Evolutionary conservation across 176 grass and related monocot genomes (phyloP).

Genomic region (Hyparrhenia diplandra): DNA sequence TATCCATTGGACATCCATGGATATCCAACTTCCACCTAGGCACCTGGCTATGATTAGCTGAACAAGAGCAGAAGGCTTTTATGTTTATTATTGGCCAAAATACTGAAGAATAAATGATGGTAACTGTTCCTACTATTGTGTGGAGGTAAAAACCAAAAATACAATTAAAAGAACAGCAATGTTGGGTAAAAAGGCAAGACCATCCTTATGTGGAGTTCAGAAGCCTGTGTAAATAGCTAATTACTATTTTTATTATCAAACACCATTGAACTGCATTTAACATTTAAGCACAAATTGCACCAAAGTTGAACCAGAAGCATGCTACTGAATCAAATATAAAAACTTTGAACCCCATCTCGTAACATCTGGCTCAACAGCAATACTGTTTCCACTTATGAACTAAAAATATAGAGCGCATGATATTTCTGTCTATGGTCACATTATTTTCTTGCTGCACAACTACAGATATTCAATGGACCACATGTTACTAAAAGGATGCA

Average conservation of each 20-base stretch:
- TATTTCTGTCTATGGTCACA: background rate
- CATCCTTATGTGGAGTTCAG: background rate
- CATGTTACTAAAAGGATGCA: background rate
- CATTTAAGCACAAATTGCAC: background rate
- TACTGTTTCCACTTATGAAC: background rate
- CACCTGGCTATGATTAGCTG: background rate
- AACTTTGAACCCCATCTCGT: background rate
- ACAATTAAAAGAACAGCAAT: background rate
- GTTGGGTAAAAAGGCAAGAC: background rate
- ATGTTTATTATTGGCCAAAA: background rate
- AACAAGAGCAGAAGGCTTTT: background rate
- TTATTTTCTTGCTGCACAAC: background rate
- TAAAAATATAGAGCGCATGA: background rate
- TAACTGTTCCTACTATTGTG: background rate
- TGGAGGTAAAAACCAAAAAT: background rate
- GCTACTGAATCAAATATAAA: background rate
- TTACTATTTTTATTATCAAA: slow-evolving; percentile 7
- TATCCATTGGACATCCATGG: too few species aligned
- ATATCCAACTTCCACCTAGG: too few species aligned
- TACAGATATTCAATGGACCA: background rate
- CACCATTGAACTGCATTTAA: slow-evolving; percentile 3
- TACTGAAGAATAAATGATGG: background rate
- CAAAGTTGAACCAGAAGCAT: slow-evolving; percentile 7
- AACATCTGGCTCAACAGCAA: background rate
- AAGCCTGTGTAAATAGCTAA: background rate